Evolutionary conservation across 192 early-diverging fungal genomes (phyloP), one percentile per base, ranked within the genome.

Genomic region (Coemansia nantahalensis): DNA sequence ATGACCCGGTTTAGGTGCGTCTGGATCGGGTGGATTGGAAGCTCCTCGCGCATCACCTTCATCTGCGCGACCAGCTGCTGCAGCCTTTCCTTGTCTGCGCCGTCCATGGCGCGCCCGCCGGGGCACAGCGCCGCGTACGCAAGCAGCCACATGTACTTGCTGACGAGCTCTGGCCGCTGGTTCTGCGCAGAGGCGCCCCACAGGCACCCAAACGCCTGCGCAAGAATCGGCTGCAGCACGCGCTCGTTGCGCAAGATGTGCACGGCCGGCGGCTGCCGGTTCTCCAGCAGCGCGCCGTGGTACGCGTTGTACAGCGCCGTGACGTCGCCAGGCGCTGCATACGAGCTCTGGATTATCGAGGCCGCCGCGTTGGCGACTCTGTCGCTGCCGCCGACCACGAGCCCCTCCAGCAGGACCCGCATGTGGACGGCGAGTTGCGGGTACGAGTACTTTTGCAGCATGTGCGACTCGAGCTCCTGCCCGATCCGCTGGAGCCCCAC

Each of bases 71-170:
- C 38, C 19, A 68, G 50, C 28, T 51, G 39, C 14, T 56, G 24
- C 8, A 76, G 48, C 16, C 55, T 15, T 24, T 38, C 54, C 33
- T 63, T 48, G n/a, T 56, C 53, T 28, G 31, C 32, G 18, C 45
- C 48, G 1, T 53, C 43, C 15, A 40, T 28, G 26, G 26, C 19
- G 8, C 34, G 19, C 19, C 44, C 51, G 35, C 43, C 37, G n/a
- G 56, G 40, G 31, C 56, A 51, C 19, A 57, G 39, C 5, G 53
- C 48, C 5, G 62, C 66, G 42, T 68, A 76, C 8, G 73, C 73
- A 4, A 68, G 51, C 11, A 76, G 61, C 73, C 73, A 76, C 21
- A 76, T 44, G 36, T 65, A 65, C 31, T 63, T 64, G 49, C 51
- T 39, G 28, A 64, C 48, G 14, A 68, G 55, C 8, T 64, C 65